A percentile compares a stretch with the other conserved stretches of the same genome.
These are phyloP conservation scores for Colletotrichum tanaceti DNA, from an alignment of 2,329 filamentous ascomycete species.

Conservation along the genomic window DNA sequence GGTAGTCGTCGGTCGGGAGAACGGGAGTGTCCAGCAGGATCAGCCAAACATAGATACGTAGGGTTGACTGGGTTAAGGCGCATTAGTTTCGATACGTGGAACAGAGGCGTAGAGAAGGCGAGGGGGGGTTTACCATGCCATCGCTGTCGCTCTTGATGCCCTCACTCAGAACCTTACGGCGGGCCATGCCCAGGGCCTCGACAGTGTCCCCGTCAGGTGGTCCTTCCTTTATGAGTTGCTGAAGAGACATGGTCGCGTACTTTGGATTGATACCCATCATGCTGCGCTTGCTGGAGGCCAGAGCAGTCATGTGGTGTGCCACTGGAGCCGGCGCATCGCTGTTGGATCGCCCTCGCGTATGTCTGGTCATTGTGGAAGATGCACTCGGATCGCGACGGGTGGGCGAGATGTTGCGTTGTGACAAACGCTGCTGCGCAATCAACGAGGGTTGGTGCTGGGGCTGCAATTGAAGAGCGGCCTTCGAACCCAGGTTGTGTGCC, in stretches of 20 bases:
- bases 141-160: conserved; percentile 82
- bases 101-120: too few relatives aligned
- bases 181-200: conserved; percentile 72
- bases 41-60: conserved; percentile 96
- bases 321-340: conserved; percentile 70
- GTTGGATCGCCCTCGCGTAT: conserved; percentile 74
- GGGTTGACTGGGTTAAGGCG: conserved; percentile 73
- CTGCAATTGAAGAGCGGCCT: conserved; percentile 55
- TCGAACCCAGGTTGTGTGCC: conserved; percentile 74
- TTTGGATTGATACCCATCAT: conserved; percentile 53
- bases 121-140: conserved; percentile 73
- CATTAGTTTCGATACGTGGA: conserved; percentile 3
- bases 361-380: conserved; percentile 53
- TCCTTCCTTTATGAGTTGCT: conserved; percentile 83
- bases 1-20: conserved; percentile 87
- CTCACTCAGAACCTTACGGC: conserved; percentile 79
- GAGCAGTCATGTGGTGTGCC: conserved; percentile 52
- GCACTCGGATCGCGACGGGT: conserved; percentile 39
- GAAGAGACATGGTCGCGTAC: conserved; percentile 70
- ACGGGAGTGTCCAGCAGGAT: conserved; percentile 90
- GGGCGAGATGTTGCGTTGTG: conserved; percentile 49
- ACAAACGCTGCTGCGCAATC: conserved; percentile 72
- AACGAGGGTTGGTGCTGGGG: conserved; percentile 57
- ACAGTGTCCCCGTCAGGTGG: conserved; percentile 77
- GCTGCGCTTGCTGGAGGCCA: conserved; percentile 51